A percentile compares a stretch with the other conserved stretches of the same genome.
These are phyloP conservation scores for Cercophora sp. DNA, from an alignment of 495 filamentous ascomycete genomes.

Conservation along the genomic window DNA sequence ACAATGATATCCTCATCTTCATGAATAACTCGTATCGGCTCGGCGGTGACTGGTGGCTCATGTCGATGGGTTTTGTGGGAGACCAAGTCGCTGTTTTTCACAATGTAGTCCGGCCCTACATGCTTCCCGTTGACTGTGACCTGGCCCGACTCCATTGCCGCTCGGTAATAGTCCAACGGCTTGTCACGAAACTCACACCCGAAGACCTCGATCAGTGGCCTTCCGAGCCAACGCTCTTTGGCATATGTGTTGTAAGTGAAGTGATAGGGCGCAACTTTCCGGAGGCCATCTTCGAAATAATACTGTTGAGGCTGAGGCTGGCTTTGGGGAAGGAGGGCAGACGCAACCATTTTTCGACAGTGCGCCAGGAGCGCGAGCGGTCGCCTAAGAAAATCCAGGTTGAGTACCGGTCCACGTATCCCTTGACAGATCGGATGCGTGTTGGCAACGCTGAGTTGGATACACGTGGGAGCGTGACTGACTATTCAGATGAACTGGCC, in stretches of 20 bases:
- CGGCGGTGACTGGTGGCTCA: conserved; percentile 84
- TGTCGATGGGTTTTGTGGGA: conserved; percentile 94
- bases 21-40: conserved; percentile 75
- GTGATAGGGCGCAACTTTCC: conserved; percentile 82
- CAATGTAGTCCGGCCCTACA: conserved; percentile 45
- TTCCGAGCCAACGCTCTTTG: conserved; percentile 83
- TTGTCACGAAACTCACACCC: conserved; percentile 82
- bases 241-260: conserved; percentile 93
- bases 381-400: conserved; percentile 1
- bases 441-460: no score
- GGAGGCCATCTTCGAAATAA: conserved; percentile 72
- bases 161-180: conserved; percentile 78
- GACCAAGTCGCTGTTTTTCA: conserved; percentile 65
- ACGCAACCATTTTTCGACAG: neutral
- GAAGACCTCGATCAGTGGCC: conserved; percentile 74
- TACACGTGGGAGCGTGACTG: no score
- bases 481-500: no score
- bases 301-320: conserved; percentile 70
- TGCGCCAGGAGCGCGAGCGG: conserved; percentile 2
- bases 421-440: no score
- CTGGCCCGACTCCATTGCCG: conserved; percentile 72
- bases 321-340: no score
- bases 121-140: conserved; percentile 69
- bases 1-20: conserved; percentile 90
- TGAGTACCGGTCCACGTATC: neutral